Base-by-base conservation (phyloP, 176 grass and related monocot species). In the Carex myosuroides region DNA sequence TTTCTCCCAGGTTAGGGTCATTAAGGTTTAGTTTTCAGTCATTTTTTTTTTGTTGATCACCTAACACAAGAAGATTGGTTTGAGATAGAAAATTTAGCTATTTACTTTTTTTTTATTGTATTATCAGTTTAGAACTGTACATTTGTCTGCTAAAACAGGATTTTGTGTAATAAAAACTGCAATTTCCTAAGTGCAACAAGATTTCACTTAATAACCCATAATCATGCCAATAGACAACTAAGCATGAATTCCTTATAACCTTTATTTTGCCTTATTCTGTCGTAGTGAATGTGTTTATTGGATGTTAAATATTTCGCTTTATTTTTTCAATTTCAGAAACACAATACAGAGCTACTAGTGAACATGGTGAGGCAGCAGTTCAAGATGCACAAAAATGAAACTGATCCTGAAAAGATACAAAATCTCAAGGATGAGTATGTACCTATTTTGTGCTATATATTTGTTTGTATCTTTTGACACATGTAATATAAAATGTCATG, bases 321-420 rank as follows among this genome's bases (percentile, higher is more conserved):
- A 84, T 32, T 22, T 71, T 39, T 22, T 71, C 84, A 73, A 57
- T 87, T 61, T 79, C 90, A 99, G 96, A 79, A 95, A 87, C 96
- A 95, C 85, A 99, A 95, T 24, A 95, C 91, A 71, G 89, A 84
- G 64, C 88, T 92, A 84, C 81, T 99, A 30, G 86, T 99, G 85
- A 85, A 85, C 53, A 99, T 99, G 93, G 96, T 99, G 21, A 93
- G 96, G 65, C 75, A 95, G 65, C 96, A 99, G 62, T 99, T 99
- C 77, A 99, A 90, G 87, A 99, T 91, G 87, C 87, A 99, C 61
- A 94, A 93, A 91, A 85, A 92, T 78, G 96, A 99, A 92, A 99
- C 93, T 86, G 89, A 95, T 85, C 89, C 91, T 32, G 91, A 95
- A 83, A 99, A 99, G 86, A 99, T 99, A 90, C 91, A 94, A 70